Percentiles rank a stretch among this genome's conserved stretches.
Evolutionary conservation across 1,284 basidiomycete genomes (phyloP).

Genomic region (Takashimella koratensis): DNA sequence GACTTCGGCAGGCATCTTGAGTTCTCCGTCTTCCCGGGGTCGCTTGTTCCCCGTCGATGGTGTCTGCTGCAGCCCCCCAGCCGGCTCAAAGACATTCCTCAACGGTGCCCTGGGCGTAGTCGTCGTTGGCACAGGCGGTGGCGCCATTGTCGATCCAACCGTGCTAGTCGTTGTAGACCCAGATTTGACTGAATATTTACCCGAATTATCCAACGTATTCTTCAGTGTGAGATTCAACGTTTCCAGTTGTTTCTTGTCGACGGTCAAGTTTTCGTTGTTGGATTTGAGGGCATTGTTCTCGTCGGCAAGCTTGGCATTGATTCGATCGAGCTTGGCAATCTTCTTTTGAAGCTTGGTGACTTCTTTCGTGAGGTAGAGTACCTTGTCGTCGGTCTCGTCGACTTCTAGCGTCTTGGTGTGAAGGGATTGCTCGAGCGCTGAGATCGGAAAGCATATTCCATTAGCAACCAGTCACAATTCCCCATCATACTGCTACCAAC

Average conservation of each 20-base stretch:
- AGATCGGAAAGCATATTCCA: no score
- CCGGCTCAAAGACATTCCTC: conserved; percentile 1
- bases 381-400: conserved; percentile 21
- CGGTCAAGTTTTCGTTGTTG: conserved; percentile 1
- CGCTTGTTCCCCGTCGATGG: conserved; percentile 8
- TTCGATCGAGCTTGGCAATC: conserved; percentile 12
- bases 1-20: neutral
- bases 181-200: no score
- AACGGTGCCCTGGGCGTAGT: neutral
- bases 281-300: conserved; percentile 11
- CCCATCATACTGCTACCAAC: no score
- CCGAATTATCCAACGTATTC: neutral
- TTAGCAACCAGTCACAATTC: no score
- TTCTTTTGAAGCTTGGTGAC: conserved; percentile 5
- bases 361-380: conserved; percentile 14
- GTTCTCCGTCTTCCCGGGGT: conserved; percentile 10
- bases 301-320: conserved; percentile 4
- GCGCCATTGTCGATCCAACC: neutral
- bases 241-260: neutral
- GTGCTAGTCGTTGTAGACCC: no score
- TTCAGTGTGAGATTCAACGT: neutral
- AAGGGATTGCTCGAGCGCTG: conserved; percentile 1
- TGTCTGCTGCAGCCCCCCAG: neutral
- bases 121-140: neutral
- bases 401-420: conserved; percentile 15